Evolutionary conservation across 257 asterid species (phyloP), one percentile per base, ranked within the genome.

Genomic region (Buddleja alternifolia): DNA sequence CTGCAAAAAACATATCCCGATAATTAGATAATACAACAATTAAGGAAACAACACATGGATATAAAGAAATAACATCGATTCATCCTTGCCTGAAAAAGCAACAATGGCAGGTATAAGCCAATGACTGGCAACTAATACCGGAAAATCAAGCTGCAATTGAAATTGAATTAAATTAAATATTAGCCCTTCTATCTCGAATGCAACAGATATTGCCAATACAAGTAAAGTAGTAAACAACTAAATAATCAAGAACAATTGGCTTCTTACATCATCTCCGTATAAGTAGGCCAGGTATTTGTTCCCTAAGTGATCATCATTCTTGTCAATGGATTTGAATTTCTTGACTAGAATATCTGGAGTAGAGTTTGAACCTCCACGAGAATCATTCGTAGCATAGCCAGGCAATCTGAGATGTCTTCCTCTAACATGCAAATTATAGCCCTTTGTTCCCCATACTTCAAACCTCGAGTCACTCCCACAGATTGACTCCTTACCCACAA

Each of bases 401-500:
- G 96, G 96, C 63, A 87, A 68, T 68, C 83, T 85, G 52, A 80
- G 95, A 75, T 84, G 82, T 81, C 97, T 85, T 70, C 96, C 93
- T 69, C 89, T 81, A 20, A 82, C 86, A 58, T 83, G 84, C 67
- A 89, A 72, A 81, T 73, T 81, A 67, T 91, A 94, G 64, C 99
- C 97, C 78, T 84, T 91, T 19, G 88, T 87, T 20, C 88, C 93
- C 99, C 97, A 86, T 37, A 89, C 93, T 72, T 94, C 97, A 48
- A 94, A 91, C 79, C 96, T 85, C 4, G 97, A 81, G 85, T 94
- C 99, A 63, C 73, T 84, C 74, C 93, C 63, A 55, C 99, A 91
- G 15, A 80, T 77, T 88, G 87, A 76, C 75, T 89, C 95, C 78
- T 89, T 89, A 67, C 86, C 79, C 8, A 82, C 73, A 62, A 94